Evolutionary conservation across 2,329 filamentous ascomycete genomes (phyloP).

Genomic region (Whalleya microplaca): DNA sequence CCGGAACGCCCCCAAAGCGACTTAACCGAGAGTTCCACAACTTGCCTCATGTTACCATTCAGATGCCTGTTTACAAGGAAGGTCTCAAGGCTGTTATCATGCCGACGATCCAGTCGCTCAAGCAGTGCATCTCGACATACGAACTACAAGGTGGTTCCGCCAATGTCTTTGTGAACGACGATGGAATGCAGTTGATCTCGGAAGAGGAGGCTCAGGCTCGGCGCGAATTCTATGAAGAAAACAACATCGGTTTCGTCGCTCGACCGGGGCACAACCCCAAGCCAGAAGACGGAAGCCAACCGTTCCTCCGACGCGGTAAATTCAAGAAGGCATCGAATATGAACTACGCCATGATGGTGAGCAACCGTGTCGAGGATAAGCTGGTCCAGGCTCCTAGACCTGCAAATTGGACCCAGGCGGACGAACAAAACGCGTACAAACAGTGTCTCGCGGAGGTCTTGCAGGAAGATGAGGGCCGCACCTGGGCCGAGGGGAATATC

Average conservation of each 20-base stretch:
- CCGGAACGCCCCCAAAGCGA: conserved; percentile 42
- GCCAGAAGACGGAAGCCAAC: conserved; percentile 50
- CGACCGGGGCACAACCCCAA: conserved; percentile 57
- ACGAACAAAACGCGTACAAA: conserved; percentile 70
- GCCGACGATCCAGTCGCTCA: conserved; percentile 59
- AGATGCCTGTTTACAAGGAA: conserved; percentile 57
- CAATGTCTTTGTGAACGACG: conserved; percentile 71
- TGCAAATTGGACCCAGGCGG: conserved; percentile 67
- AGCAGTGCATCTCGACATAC: conserved; percentile 61
- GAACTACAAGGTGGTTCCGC: conserved; percentile 67
- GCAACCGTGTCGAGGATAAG: conserved; percentile 72
- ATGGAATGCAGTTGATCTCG: conserved; percentile 66
- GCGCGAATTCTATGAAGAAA: conserved; percentile 60
- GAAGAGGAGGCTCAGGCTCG: conserved; percentile 51
- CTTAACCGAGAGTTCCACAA: conserved; percentile 43
- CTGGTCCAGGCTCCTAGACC: conserved; percentile 60
- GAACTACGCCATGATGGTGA: conserved; percentile 72
- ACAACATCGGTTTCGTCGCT: conserved; percentile 60
- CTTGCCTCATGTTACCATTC: conserved; percentile 53
- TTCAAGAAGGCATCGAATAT: conserved; percentile 75
- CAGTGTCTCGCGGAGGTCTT: conserved; percentile 67
- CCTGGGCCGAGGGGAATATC: conserved; percentile 84
- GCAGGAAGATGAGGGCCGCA: conserved; percentile 64
- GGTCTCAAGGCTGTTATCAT: conserved; percentile 53
- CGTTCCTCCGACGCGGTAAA: conserved; percentile 65